phyloP scores from a whole-genome alignment of 305 asterid species.

The Andrographis paniculata region DNA sequence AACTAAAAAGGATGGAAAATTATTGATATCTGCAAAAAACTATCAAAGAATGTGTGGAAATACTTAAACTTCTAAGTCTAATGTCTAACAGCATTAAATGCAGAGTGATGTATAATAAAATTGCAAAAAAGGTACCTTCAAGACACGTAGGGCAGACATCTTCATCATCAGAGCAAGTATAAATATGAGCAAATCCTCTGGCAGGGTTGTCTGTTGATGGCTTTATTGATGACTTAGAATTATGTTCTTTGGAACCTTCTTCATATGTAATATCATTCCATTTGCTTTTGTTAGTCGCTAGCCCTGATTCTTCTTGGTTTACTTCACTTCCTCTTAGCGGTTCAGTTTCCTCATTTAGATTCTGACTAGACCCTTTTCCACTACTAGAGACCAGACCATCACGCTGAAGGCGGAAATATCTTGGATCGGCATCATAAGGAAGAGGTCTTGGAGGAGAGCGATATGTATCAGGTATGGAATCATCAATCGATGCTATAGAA shows the following conservation, averaged over 20 bases:
- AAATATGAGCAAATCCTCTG: conserved; percentile 63
- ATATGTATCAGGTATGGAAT: conserved; percentile 37
- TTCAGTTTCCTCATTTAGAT: conserved; percentile 73
- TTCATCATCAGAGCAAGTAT: conserved; percentile 77
- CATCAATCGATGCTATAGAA: conserved; percentile 34
- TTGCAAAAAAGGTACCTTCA: conserved; percentile 42
- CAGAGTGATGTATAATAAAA: background rate
- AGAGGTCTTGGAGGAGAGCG: conserved; percentile 60
- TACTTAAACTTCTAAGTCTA: no score
- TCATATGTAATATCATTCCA: conserved; percentile 59
- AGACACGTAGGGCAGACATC: conserved; percentile 97
- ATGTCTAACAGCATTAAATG: background rate
- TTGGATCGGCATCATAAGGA: conserved; percentile 58
- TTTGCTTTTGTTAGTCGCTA: conserved; percentile 47
- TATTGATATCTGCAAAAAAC: no score
- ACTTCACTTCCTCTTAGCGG: conserved; percentile 59
- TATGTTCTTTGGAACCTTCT: conserved; percentile 55
- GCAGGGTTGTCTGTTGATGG: conserved; percentile 46
- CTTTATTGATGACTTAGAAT: conserved; percentile 53
- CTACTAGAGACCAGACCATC: conserved; percentile 50
- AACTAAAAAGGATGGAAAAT: no score
- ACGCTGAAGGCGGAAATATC: conserved; percentile 41
- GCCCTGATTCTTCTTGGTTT: conserved; percentile 60
- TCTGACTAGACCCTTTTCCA: conserved; percentile 81
- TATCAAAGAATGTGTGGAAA: no score